Evolutionary conservation across 116 monocot species (phyloP).

Genomic region (Trichopus zeylanicus): DNA sequence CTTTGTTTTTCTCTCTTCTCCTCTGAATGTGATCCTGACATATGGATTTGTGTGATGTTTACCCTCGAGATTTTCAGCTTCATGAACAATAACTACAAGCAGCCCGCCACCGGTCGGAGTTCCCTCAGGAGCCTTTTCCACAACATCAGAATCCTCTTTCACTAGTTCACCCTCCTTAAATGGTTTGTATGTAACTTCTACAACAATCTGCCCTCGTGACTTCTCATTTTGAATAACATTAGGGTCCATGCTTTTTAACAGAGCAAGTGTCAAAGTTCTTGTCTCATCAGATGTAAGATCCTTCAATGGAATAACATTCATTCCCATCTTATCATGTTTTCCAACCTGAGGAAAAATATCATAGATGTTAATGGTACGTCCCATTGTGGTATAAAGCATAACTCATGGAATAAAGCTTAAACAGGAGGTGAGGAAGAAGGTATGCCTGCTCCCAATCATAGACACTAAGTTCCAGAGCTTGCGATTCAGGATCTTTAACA

Average conservation of each 20-base stretch:
- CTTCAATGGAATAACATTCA: constrained; percentile 56
- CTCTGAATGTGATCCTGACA: constrained; percentile 70
- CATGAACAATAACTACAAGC: constrained; percentile 69
- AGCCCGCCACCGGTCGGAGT: constrained; percentile 83
- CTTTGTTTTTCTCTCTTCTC: constrained; percentile 85
- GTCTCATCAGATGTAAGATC: constrained; percentile 70
- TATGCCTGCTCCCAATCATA: constrained; percentile 92
- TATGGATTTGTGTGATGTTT: constrained; percentile 97
- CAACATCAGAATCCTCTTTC: constrained; percentile 16
- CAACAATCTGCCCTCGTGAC: constrained; percentile 60
- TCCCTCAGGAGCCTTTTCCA: constrained; percentile 69
- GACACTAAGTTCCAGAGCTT: constrained; percentile 60
- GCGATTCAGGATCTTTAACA: constrained; percentile 71
- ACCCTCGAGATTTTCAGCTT: constrained; percentile 90
- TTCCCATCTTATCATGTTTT: constrained; percentile 83
- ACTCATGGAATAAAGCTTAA: not conserved
- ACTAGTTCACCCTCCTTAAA: constrained; percentile 57
- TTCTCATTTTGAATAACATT: constrained; percentile 80
- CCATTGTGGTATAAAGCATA: not conserved
- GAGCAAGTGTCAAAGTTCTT: constrained; percentile 51
- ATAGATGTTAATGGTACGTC: not conserved
- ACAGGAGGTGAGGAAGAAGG: not conserved
- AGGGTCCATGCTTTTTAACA: constrained; percentile 76
- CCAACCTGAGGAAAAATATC: constrained; percentile 45
- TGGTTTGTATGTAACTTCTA: constrained; percentile 75